Percentiles rank a stretch among this genome's conserved stretches.
These are phyloP conservation scores for Colletotrichum liriopes DNA, from an alignment of 2,329 filamentous ascomycete species.

Conservation along the genomic window DNA sequence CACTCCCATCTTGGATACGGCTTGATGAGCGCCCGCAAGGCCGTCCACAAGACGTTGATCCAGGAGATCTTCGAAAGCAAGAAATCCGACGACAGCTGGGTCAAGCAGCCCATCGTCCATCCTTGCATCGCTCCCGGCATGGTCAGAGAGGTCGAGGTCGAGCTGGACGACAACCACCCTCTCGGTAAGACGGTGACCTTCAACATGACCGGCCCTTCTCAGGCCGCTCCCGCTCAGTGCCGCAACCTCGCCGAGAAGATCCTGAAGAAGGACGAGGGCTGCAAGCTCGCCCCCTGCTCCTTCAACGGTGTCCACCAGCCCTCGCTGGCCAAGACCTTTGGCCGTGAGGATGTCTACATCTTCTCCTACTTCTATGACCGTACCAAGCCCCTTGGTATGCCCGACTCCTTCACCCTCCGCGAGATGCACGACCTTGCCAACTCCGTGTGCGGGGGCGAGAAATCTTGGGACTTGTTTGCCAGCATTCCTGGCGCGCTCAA, in stretches of 20 bases:
- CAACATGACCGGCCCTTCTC: conserved; percentile 89
- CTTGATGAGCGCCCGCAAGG: conserved; percentile 92
- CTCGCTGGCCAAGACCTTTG: conserved; percentile 91
- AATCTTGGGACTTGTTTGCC: conserved; percentile 85
- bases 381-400: conserved; percentile 94
- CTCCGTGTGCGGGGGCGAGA: conserved; percentile 86
- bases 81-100: conserved; percentile 75
- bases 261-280: conserved; percentile 87
- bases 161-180: conserved; percentile 76
- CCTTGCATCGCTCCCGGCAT: conserved; percentile 90
- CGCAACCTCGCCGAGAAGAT: conserved; percentile 92
- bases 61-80: conserved; percentile 79
- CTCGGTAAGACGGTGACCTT: conserved; percentile 78
- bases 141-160: conserved; percentile 80
- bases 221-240: conserved; percentile 86
- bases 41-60: conserved; percentile 84
- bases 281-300: conserved; percentile 90
- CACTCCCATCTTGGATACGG: conserved; percentile 98
- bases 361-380: conserved; percentile 99
- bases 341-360: conserved; percentile 92
- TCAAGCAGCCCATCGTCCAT: conserved; percentile 80
- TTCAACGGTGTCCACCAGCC: conserved; percentile 99
- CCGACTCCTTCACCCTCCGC: conserved; percentile 93
- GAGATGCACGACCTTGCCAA: conserved; percentile 90
- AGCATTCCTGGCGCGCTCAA: conserved; percentile 83